A percentile compares a stretch with the other conserved stretches of the same genome.
phyloP scores from a whole-genome alignment of 2,329 filamentous ascomycete genomes.

The Colletotrichum spaethianum region DNA sequence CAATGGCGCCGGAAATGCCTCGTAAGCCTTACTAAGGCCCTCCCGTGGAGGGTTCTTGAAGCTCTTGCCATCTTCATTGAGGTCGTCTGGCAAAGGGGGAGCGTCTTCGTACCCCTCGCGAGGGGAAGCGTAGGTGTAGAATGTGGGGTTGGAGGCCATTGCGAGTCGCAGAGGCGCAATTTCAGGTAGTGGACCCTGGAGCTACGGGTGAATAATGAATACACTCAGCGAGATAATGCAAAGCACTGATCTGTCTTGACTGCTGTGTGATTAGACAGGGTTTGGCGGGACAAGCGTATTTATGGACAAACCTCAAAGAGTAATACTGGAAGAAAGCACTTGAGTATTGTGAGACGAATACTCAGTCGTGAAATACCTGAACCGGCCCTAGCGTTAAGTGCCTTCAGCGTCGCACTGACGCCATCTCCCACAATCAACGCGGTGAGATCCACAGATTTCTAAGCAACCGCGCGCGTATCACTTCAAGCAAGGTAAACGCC shows the following conservation, averaged over 20 bases:
- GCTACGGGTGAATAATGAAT: background rate
- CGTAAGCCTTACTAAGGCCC: conserved; percentile 77
- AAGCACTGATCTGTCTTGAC: background rate
- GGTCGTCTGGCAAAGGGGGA: conserved; percentile 70
- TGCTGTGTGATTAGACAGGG: background rate
- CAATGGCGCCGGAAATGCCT: conserved; percentile 77
- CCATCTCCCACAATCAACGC: background rate
- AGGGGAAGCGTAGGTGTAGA: conserved; percentile 68
- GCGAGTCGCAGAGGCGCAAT: background rate
- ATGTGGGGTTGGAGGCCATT: conserved; percentile 50
- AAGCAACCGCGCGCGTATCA: conserved; percentile 36
- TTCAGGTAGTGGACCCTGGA: too few species aligned
- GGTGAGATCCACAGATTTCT: conserved; percentile 14
- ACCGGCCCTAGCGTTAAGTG: background rate
- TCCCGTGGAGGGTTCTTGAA: conserved; percentile 76
- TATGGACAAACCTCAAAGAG: background rate
- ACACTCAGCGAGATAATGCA: background rate
- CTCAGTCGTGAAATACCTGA: background rate
- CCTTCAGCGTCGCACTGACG: background rate
- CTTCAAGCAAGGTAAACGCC: background rate
- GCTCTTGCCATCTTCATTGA: conserved; percentile 82
- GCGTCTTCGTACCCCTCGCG: conserved; percentile 70
- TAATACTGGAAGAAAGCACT: background rate
- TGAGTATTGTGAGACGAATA: background rate
- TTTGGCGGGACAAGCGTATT: background rate